Base-by-base conservation (phyloP, 345 rosid genomes). In the Gossypium australe region DNA sequence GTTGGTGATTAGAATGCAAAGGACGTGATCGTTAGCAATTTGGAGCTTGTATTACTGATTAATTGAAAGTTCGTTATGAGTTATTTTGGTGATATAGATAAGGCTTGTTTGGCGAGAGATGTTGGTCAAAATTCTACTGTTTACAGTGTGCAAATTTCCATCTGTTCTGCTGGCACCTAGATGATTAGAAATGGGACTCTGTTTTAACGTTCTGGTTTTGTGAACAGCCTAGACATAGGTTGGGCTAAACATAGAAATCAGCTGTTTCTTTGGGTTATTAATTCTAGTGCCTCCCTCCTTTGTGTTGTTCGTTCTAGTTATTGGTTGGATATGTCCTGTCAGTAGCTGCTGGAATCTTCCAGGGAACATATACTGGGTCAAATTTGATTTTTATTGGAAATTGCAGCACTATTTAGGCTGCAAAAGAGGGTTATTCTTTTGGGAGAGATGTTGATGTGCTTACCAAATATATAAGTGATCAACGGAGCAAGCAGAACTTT, bases 171-270 rank as follows among this genome's bases (percentile, higher is more conserved):
- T 57, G 70, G 41, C 70, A 47, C 44, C 47, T 77, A 56, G 66
- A 34, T 43, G 68, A 57, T 59, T 75, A 20, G 66, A n/a, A 25
- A 60, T 71, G 70, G 56, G 14, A 44, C 47, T 61, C 59, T 66
- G 1, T 25, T 68, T 51, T 51, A 22, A 43, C 17, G 8, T 74
- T 9, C 48, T 72, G 71, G 48, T 74, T 43, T 62, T 45, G 14
- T 67, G 75, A 82, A 72, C 84, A 80, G 44, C 41, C 51, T 69
- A 77, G 48, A 41, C 64, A 43, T 79, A 78, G 72, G 58, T 65
- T 74, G 73, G 55, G 44, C 55, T 47, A 67, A 51, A 63, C 75
- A 49, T 47, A 47, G 18, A 67, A 47, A 25, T 49, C 22, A 27
- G 71, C 51, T 73, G 57, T 60, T 71, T 66, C 41, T 75, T 70